phyloP scores from a whole-genome alignment of 768 basidiomycete genomes.

The Kwoniella europaea region DNA sequence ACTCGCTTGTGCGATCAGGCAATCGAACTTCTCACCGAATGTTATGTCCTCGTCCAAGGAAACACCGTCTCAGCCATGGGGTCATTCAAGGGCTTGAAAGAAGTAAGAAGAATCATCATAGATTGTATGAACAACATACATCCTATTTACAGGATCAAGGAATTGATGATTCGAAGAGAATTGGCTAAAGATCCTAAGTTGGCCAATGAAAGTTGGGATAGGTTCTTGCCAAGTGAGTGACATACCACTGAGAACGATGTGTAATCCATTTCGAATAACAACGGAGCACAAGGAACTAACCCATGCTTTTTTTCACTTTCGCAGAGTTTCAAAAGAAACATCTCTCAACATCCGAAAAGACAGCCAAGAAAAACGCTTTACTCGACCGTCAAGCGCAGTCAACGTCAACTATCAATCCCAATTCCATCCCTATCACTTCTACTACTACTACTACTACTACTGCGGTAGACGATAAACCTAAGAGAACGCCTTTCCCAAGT shows the following conservation, averaged over 20 bases:
- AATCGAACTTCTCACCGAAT: constrained; percentile 92
- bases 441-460: not conserved
- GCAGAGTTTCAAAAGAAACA: constrained; percentile 85
- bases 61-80: constrained; percentile 99
- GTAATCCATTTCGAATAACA: not conserved
- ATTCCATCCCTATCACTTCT: constrained; percentile 17
- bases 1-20: constrained; percentile 64
- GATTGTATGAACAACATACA: constrained; percentile 99
- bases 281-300: not conserved
- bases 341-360: constrained; percentile 92
- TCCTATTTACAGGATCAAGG: constrained; percentile 99
- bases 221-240: constrained; percentile 77
- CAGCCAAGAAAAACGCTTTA: constrained; percentile 81
- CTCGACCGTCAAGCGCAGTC: constrained; percentile 67
- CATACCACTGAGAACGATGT: not conserved
- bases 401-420: constrained; percentile 65
- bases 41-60: constrained; percentile 97
- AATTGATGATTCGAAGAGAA: constrained; percentile 97
- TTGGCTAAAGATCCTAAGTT: constrained; percentile 97
- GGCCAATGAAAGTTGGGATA: constrained; percentile 91
- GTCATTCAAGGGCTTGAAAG: constrained; percentile 90
- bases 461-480: not conserved
- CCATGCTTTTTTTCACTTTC: not conserved
- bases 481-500: constrained; percentile 56
- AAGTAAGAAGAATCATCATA: constrained; percentile 91